Conservation (phyloP, 2,329 filamentous ascomycete genomes). For the Diaporthe citri region DNA sequence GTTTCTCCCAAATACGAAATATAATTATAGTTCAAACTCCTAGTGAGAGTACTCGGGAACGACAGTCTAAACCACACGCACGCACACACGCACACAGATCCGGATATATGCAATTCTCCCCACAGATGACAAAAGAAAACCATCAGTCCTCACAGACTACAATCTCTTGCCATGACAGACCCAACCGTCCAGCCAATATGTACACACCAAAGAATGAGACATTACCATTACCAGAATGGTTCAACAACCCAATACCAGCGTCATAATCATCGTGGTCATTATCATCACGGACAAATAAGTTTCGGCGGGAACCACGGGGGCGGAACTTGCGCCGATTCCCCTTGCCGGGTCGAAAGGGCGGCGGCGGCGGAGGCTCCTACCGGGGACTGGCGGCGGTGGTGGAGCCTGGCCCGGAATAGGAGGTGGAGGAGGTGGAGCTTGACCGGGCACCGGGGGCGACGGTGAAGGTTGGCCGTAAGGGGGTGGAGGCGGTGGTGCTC, state of each 20-base stretch:
- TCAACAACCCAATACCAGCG: neutral
- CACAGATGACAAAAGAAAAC: neutral
- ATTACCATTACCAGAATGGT: conserved; percentile 19
- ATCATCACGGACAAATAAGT: neutral
- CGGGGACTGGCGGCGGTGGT: neutral
- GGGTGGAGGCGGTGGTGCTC: neutral
- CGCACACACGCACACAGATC: neutral
- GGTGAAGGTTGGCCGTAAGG: neutral
- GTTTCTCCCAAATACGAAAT: neutral
- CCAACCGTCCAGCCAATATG: neutral
- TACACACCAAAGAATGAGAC: neutral
- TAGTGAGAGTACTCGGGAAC: neutral
- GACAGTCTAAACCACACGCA: neutral
- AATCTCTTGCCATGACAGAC: neutral
- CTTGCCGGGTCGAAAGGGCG: neutral
- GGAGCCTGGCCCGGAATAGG: neutral
- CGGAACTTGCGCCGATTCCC: neutral
- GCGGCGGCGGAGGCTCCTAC: neutral
- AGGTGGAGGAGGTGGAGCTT: neutral
- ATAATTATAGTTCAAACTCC: neutral
- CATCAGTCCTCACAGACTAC: neutral
- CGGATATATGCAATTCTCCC: neutral
- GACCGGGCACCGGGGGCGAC: neutral
- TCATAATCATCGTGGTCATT: neutral
- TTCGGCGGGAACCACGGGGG: neutral